Conservation (phyloP, 2,329 filamentous ascomycete genomes). For the Rutstroemia sp. region DNA sequence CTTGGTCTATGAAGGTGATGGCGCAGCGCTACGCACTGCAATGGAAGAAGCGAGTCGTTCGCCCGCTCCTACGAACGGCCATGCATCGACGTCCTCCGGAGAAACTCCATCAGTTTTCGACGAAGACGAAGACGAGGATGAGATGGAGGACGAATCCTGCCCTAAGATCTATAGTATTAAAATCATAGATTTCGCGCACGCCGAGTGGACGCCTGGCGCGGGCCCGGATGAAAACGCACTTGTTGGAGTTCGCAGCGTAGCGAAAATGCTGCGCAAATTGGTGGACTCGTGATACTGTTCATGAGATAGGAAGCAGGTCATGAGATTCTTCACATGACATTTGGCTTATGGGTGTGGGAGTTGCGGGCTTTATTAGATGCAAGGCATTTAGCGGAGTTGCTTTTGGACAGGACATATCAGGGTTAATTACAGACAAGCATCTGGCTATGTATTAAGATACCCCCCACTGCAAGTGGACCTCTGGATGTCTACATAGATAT, state of each 20-base stretch:
- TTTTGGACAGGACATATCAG: slow-evolving; percentile 6
- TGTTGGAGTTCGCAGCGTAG: slow-evolving; percentile 63
- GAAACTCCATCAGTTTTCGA: slow-evolving; percentile 11
- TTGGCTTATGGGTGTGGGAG: neutral
- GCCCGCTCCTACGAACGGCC: slow-evolving; percentile 20
- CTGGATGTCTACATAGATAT: slow-evolving; percentile 6
- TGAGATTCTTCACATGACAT: neutral
- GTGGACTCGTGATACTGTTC: slow-evolving; percentile 1
- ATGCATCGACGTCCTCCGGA: slow-evolving; percentile 27
- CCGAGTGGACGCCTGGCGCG: slow-evolving; percentile 67
- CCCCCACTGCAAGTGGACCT: slow-evolving; percentile 7
- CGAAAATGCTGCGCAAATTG: slow-evolving; percentile 58
- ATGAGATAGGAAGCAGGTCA: neutral
- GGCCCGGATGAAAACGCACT: slow-evolving; percentile 83
- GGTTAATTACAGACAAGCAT: slow-evolving; percentile 3
- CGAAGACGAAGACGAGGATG: slow-evolving; percentile 43
- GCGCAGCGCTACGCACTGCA: slow-evolving; percentile 38
- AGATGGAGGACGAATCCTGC: slow-evolving; percentile 45
- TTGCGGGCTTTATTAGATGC: slow-evolving; percentile 7
- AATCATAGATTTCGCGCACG: slow-evolving; percentile 96
- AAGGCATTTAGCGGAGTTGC: slow-evolving; percentile 2
- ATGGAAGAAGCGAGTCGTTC: slow-evolving; percentile 31
- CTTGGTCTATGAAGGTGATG: slow-evolving; percentile 59
- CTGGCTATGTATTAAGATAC: slow-evolving; percentile 7
- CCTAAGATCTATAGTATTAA: slow-evolving; percentile 73